Percentiles rank a stretch among this genome's conserved stretches.
Evolutionary conservation across 2,329 filamentous ascomycete genomes (phyloP).

Genomic region (Coniella lustricola): DNA sequence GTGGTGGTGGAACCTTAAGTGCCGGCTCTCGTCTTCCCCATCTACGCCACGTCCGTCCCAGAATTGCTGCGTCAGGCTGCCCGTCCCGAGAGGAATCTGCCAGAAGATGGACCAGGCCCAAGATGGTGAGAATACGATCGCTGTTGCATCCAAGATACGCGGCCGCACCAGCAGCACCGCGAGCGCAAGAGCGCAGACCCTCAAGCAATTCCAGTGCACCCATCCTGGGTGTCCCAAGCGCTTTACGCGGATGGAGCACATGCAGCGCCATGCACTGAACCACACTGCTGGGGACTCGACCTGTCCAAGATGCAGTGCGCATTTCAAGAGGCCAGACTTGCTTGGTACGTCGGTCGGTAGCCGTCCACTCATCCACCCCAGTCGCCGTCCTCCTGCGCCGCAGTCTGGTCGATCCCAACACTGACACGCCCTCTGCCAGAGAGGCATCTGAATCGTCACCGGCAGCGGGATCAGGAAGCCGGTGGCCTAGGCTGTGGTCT

Average conservation of each 20-base stretch:
- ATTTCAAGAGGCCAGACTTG: slow-evolving; percentile 55
- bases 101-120: slow-evolving; percentile 5
- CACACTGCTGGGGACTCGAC: slow-evolving; percentile 47
- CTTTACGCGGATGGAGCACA: slow-evolving; percentile 51
- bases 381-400: no score
- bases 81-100: background rate
- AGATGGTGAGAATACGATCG: slow-evolving; percentile 1
- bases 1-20: background rate
- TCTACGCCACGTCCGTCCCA: background rate
- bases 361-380: no score
- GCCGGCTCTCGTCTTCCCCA: background rate
- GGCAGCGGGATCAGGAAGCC: slow-evolving; percentile 48
- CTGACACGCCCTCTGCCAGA: no score
- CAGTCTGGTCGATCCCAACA: no score
- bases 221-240: slow-evolving; percentile 42
- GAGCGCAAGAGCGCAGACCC: slow-evolving; percentile 8
- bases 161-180: background rate
- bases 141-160: background rate
- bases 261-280: slow-evolving; percentile 51
- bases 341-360: slow-evolving; percentile 35
- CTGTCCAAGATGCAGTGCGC: slow-evolving; percentile 51
- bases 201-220: slow-evolving; percentile 27
- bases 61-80: background rate
- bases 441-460: slow-evolving; percentile 48
- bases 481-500: slow-evolving; percentile 42